Percentiles rank a stretch among this genome's conserved stretches.
phyloP scores from a whole-genome alignment of 345 rosid genomes.

The Eutrema japonicum region DNA sequence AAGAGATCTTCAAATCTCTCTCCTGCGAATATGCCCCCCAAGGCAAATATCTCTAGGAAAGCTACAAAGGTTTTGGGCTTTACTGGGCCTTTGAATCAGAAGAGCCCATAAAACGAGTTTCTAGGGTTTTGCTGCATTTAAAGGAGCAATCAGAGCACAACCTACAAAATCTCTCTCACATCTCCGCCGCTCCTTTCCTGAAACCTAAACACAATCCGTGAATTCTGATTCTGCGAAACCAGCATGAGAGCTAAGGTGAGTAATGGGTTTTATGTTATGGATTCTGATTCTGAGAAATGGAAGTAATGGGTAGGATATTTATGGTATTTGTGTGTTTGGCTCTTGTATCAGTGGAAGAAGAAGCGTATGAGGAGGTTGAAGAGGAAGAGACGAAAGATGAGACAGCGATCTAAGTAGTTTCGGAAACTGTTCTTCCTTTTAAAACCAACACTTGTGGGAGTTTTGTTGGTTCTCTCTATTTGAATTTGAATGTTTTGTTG shows the following conservation, averaged over 20 bases:
- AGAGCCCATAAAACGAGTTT: conserved; percentile 15
- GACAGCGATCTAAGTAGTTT: conserved; percentile 94
- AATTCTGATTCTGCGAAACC: conserved; percentile 7
- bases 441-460: conserved; percentile 30
- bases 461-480: conserved; percentile 30
- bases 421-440: neutral
- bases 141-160: neutral
- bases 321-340: neutral
- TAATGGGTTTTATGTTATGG: neutral
- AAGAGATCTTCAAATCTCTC: neutral
- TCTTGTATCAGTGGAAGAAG: conserved; percentile 85
- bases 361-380: conserved; percentile 99
- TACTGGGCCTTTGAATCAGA: conserved; percentile 7
- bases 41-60: neutral
- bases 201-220: neutral
- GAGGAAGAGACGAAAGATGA: conserved; percentile 99
- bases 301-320: neutral
- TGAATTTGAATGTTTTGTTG: conserved; percentile 31
- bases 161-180: neutral
- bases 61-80: conserved; percentile 13
- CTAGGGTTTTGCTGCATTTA: conserved; percentile 34
- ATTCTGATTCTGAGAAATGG: neutral
- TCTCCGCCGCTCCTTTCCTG: conserved; percentile 36
- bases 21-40: neutral
- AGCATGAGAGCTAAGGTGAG: conserved; percentile 44